These are phyloP conservation scores for Penicillium glabrum DNA, from an alignment of 2,329 filamentous ascomycete species.

Conservation along the genomic window DNA sequence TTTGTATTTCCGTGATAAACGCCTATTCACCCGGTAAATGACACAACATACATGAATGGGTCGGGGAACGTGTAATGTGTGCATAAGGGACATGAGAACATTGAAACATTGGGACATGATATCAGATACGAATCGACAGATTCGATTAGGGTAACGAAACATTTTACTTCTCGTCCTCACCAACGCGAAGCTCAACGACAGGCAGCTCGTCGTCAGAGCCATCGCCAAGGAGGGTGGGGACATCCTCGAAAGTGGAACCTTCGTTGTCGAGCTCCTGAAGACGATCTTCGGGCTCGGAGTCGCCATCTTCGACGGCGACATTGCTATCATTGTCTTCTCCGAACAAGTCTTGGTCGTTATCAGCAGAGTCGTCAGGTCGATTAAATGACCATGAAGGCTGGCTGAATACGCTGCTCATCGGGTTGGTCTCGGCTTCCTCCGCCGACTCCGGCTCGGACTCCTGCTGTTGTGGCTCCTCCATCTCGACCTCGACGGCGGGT, in stretches of 20 bases:
- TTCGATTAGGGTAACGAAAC: slow-evolving; percentile 3
- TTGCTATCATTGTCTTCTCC: slow-evolving; percentile 43
- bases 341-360: slow-evolving; percentile 25
- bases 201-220: slow-evolving; percentile 41
- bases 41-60: background rate
- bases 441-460: background rate
- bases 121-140: background rate
- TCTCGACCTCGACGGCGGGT: slow-evolving; percentile 42
- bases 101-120: background rate
- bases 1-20: slow-evolving; percentile 11
- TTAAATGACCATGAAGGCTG: slow-evolving; percentile 41
- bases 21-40: slow-evolving; percentile 5
- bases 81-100: background rate
- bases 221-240: slow-evolving; percentile 30
- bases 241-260: slow-evolving; percentile 32
- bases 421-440: slow-evolving; percentile 17
- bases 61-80: background rate
- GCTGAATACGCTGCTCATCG: slow-evolving; percentile 21
- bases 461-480: slow-evolving; percentile 29
- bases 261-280: slow-evolving; percentile 28
- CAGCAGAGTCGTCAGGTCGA: slow-evolving; percentile 13
- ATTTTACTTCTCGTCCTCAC: slow-evolving; percentile 31
- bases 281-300: slow-evolving; percentile 34
- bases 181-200: slow-evolving; percentile 43
- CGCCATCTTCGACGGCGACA: slow-evolving; percentile 39